These are phyloP conservation scores for Coemansia sp. DNA, from an alignment of 192 early-diverging fungal species.

Conservation along the genomic window DNA sequence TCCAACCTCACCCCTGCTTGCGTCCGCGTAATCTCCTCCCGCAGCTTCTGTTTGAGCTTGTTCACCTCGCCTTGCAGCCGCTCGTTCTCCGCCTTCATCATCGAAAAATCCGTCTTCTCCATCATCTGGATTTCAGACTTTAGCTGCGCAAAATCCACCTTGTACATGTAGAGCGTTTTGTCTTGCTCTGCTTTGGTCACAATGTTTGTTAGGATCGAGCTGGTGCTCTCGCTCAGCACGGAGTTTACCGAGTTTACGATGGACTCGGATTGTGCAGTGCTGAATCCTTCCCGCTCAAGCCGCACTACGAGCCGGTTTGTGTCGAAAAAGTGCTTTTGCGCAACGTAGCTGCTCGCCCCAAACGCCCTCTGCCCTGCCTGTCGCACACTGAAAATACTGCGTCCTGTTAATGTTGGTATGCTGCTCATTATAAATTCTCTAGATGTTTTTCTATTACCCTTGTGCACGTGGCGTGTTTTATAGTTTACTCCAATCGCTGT, in stretches of 20 bases:
- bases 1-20: slow-evolving; percentile 85
- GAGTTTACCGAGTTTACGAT: slow-evolving; percentile 71
- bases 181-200: slow-evolving; percentile 83
- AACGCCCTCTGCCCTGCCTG: neutral
- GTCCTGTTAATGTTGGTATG: neutral
- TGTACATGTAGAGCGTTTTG: slow-evolving; percentile 81
- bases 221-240: slow-evolving; percentile 63
- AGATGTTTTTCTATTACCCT: no score
- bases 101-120: slow-evolving; percentile 85
- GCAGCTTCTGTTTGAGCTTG: slow-evolving; percentile 76
- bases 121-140: slow-evolving; percentile 84
- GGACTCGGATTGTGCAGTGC: slow-evolving; percentile 67
- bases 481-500: no score
- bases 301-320: slow-evolving; percentile 74
- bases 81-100: slow-evolving; percentile 80
- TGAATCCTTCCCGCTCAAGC: slow-evolving; percentile 73
- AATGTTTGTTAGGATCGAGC: slow-evolving; percentile 51
- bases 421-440: no score
- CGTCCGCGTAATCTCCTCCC: slow-evolving; percentile 80
- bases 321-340: slow-evolving; percentile 67
- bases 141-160: slow-evolving; percentile 86
- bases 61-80: slow-evolving; percentile 78
- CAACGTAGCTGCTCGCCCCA: neutral
- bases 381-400: neutral
- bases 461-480: no score